Evolutionary conservation across 2,329 filamentous ascomycete species (phyloP).

Genomic region (Alternaria sp.): DNA sequence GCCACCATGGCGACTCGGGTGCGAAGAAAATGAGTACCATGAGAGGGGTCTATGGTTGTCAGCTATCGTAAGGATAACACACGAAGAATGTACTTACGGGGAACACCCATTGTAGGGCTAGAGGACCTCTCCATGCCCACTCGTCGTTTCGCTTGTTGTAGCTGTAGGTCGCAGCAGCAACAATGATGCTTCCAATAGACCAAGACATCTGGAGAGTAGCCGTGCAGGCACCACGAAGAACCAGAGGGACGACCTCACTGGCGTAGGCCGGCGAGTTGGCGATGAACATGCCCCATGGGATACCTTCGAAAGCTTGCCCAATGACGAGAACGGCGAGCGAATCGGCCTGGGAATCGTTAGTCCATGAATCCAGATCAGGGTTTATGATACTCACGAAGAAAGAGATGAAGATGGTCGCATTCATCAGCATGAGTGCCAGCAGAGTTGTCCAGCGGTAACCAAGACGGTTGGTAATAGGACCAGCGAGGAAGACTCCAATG

Average conservation of each 20-base stretch:
- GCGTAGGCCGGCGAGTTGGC: conserved; percentile 68
- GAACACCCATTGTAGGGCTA: conserved; percentile 52
- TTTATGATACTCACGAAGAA: conserved; percentile 59
- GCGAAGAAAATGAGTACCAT: conserved; percentile 54
- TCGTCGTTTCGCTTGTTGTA: conserved; percentile 51
- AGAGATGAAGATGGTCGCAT: conserved; percentile 65
- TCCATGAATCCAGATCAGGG: not conserved
- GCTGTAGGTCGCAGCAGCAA: conserved; percentile 61
- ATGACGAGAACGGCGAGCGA: conserved; percentile 56
- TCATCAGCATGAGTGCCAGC: conserved; percentile 60
- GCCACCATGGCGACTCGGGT: conserved; percentile 45
- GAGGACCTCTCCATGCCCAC: conserved; percentile 31
- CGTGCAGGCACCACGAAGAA: conserved; percentile 62
- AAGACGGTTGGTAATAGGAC: conserved; percentile 62
- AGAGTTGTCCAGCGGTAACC: conserved; percentile 66
- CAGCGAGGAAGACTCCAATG: conserved; percentile 65
- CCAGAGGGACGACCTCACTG: conserved; percentile 65
- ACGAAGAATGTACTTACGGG: conserved; percentile 25
- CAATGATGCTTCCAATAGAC: conserved; percentile 67
- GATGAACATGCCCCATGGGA: conserved; percentile 70
- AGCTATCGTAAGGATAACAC: conserved; percentile 63
- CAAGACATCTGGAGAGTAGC: conserved; percentile 70
- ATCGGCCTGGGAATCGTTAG: conserved; percentile 37
- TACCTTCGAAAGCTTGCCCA: conserved; percentile 64
- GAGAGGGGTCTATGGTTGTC: conserved; percentile 58